Base-by-base conservation (phyloP, 371 early-diverging fungal genomes). In the Gilbertella persicaria region DNA sequence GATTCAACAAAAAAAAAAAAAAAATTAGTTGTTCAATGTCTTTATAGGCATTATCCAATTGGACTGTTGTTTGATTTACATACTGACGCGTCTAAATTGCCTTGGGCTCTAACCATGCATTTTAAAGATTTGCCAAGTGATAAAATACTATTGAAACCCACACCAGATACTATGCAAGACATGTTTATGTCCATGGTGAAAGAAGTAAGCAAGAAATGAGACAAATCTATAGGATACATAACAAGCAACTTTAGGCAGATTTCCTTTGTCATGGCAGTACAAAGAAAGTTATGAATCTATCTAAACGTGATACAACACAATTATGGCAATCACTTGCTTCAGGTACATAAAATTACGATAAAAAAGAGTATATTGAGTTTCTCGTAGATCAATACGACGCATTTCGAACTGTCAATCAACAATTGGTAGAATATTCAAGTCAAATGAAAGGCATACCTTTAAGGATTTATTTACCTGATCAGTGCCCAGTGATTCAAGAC, bases 101-200 rank as follows among this genome's bases (percentile, higher is more conserved):
- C 87, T 16, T 90, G 90, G 90, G 58, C 66, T 0, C 60, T 90
- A 33, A 85, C 78, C 13, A 69, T 87, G 1, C 86, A 82, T 55
- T 75, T 85, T 48, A 63, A 69, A 37, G 58, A 74, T 44, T 85
- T 85, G 55, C 90, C 90, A 0, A 66, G 62, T 6, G 81, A 80
- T 45, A 76, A 69, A 23, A 42, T 90, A 26, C 69, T 88, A 45
- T 62, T 75, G 36, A 68, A 65, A 20, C 84, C 78, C 8, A 73
- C 78, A 5, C 46, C 74, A 17, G 82, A 81, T 29, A 73, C 75
- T 3, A 75, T 80, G 25, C 85, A 80, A 54, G 85, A 86, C 51
- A 83, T 83, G 59, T 90, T 82, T 62, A 90, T 90, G 89, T 76
- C 87, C n/a, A 83, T 85, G 82, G 69, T 87, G 46, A 90, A 90